Evolutionary conservation across 805 yeast genomes (phyloP).

Genomic region (Kodamaea lidongshanica): DNA sequence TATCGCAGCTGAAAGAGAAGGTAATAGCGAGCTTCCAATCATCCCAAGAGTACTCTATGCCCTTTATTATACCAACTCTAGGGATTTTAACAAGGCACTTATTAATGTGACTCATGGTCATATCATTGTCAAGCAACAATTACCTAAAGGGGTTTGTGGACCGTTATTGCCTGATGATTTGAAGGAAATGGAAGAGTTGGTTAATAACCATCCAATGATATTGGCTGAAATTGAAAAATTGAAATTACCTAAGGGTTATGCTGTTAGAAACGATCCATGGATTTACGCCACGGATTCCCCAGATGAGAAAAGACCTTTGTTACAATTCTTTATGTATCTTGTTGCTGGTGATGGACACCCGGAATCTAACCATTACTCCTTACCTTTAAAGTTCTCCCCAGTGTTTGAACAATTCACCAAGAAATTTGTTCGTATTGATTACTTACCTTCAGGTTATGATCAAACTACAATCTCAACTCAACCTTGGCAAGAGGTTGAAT

Average conservation of each 20-base stretch:
- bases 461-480: constrained; percentile 50
- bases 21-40: constrained; percentile 43
- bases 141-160: constrained; percentile 61
- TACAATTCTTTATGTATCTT: constrained; percentile 72
- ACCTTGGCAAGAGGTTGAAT: constrained; percentile 54
- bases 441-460: constrained; percentile 66
- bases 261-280: constrained; percentile 72
- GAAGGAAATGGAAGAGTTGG: constrained; percentile 45
- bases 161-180: constrained; percentile 67
- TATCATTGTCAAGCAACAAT: constrained; percentile 48
- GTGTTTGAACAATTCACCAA: constrained; percentile 58
- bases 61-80: constrained; percentile 51
- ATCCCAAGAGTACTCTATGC: constrained; percentile 65
- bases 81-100: constrained; percentile 62
- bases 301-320: constrained; percentile 52
- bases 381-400: constrained; percentile 68
- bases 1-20: constrained; percentile 57
- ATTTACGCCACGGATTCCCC: constrained; percentile 76
- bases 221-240: constrained; percentile 61
- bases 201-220: constrained; percentile 51
- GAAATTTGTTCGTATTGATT: constrained; percentile 66
- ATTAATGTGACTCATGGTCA: constrained; percentile 60
- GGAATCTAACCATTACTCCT: constrained; percentile 70
- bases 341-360: constrained; percentile 55
- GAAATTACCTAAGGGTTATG: constrained; percentile 51